These are phyloP conservation scores for Anacardium occidentale DNA, from an alignment of 345 rosid genomes.

Conservation along the genomic window DNA sequence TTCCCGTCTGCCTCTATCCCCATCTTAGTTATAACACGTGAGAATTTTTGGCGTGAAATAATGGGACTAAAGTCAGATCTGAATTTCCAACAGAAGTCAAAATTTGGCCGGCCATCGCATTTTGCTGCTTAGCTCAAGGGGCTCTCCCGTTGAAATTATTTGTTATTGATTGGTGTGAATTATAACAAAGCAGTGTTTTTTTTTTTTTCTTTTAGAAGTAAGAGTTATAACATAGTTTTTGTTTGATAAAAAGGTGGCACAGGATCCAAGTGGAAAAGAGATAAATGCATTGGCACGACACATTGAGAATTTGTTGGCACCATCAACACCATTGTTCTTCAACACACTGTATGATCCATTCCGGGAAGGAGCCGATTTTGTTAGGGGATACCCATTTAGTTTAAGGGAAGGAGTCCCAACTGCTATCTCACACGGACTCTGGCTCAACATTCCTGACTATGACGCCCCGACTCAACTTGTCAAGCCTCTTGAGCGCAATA, in stretches of 20 bases:
- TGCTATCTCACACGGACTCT: constrained; percentile 40
- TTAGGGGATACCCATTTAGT: constrained; percentile 43
- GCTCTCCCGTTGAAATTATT: neutral
- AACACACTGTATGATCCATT: constrained; percentile 41
- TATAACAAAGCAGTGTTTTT: neutral
- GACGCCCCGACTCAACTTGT: constrained; percentile 44
- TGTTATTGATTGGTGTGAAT: neutral
- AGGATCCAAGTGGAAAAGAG: constrained; percentile 34
- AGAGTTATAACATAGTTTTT: too few species aligned
- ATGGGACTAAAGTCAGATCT: neutral
- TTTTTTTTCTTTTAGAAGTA: too few species aligned
- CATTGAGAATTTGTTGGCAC: constrained; percentile 31
- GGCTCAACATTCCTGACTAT: constrained; percentile 47
- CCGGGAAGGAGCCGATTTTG: constrained; percentile 36
- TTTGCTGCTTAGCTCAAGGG: neutral
- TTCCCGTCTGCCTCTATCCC: neutral
- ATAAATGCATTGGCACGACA: constrained; percentile 39
- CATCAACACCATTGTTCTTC: constrained; percentile 38
- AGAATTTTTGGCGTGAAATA: neutral
- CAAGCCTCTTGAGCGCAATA: constrained; percentile 41
- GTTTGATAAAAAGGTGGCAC: constrained; percentile 25
- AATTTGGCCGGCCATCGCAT: neutral
- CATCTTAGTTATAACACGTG: neutral
- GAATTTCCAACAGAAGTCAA: neutral
- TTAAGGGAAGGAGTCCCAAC: constrained; percentile 34